Conservation (phyloP, 768 basidiomycete genomes). For the Suillus subluteus region DNA sequence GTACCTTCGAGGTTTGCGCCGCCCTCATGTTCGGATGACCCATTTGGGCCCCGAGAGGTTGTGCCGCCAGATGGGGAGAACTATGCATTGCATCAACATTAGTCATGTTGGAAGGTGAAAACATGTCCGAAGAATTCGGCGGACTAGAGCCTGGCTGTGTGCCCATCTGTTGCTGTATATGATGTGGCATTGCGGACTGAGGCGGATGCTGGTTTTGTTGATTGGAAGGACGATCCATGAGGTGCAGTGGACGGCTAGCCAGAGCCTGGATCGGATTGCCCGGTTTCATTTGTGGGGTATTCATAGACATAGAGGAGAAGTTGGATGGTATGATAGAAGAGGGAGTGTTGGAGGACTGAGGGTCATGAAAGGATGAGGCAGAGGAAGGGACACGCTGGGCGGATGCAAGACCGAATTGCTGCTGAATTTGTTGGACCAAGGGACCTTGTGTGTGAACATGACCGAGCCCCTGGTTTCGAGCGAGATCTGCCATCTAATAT, state of each 20-base stretch:
- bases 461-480: conserved; percentile 44
- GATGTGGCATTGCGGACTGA: conserved; percentile 42
- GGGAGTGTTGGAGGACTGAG: conserved; percentile 28
- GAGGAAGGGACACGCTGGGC: conserved; percentile 41
- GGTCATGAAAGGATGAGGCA: conserved; percentile 41
- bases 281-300: conserved; percentile 39
- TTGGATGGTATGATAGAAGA: conserved; percentile 38
- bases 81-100: conserved; percentile 50
- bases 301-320: conserved; percentile 44
- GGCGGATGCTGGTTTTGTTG: conserved; percentile 44
- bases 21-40: conserved; percentile 26
- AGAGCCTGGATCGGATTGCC: conserved; percentile 27
- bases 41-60: conserved; percentile 24
- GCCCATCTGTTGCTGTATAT: conserved; percentile 36
- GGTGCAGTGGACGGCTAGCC: conserved; percentile 48
- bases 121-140: conserved; percentile 46
- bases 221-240: conserved; percentile 48
- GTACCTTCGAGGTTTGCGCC: conserved; percentile 18
- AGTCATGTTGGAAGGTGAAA: conserved; percentile 48
- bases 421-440: conserved; percentile 44
- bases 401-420: conserved; percentile 41
- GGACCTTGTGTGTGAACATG: conserved; percentile 41
- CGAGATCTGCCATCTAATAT: conserved; percentile 48
- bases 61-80: conserved; percentile 45
- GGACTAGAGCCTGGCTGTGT: conserved; percentile 44